Percentiles rank a stretch among this genome's conserved stretches.
phyloP scores from a whole-genome alignment of 75 land plant species.

The Sequoiadendron giganteum region DNA sequence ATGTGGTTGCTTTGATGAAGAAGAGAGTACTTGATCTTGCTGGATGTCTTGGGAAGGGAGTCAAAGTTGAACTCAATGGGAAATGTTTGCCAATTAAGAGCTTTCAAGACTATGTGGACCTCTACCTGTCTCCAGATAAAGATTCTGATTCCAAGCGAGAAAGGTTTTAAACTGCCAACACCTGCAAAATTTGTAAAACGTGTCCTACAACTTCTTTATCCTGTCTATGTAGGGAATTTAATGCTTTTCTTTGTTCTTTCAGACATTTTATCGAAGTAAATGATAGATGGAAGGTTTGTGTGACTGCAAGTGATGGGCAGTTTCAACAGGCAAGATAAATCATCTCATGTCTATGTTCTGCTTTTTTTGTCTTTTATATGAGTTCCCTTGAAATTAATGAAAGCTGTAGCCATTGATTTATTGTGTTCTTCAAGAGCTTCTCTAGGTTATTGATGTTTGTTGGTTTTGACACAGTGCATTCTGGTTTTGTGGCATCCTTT shows the following conservation, averaged over 20 bases:
- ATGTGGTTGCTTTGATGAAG: constrained; percentile 91
- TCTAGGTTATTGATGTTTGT: neutral
- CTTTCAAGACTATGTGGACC: constrained; percentile 73
- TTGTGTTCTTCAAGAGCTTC: neutral
- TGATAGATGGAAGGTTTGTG: constrained; percentile 94
- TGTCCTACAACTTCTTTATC: neutral
- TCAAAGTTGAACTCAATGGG: constrained; percentile 94
- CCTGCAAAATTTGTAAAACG: neutral
- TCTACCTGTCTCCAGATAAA: constrained; percentile 58
- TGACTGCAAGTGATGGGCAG: constrained; percentile 90
- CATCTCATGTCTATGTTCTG: neutral
- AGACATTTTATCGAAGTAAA: constrained; percentile 70
- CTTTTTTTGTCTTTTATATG: neutral
- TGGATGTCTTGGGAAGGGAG: constrained; percentile 83
- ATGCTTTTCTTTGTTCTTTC: constrained; percentile 10
- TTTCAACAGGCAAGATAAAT: constrained; percentile 83
- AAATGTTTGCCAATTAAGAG: constrained; percentile 69
- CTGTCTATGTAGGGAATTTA: neutral
- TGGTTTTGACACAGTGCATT: neutral
- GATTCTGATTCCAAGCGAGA: constrained; percentile 41
- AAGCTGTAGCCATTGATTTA: too few species aligned
- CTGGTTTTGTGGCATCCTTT: neutral
- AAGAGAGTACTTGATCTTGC: constrained; percentile 94
- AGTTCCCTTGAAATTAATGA: too few species aligned
- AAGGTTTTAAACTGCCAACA: constrained; percentile 52